Base-by-base conservation (phyloP, 2,329 filamentous ascomycete species). In the Chaetomium globosum region DNA sequence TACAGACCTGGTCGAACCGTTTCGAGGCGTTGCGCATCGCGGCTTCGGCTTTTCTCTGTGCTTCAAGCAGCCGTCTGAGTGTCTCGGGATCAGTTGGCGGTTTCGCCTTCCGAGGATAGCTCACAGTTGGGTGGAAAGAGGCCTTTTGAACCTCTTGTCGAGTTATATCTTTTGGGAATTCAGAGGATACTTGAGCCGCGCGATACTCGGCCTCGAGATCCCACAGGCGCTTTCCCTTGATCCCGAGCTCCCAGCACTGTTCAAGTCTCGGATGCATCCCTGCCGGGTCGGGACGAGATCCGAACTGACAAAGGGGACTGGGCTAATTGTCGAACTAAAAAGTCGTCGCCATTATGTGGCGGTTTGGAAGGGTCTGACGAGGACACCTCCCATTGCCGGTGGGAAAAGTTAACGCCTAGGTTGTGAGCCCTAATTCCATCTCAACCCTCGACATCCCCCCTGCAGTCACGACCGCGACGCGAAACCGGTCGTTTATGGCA, bases 201-300 rank as follows among this genome's bases (percentile, higher is more conserved):
- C 46, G 51, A 36, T 65, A 65, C 53, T 49, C 52, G 16, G n/a
- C 30, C 0, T 51, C 52, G 8, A 65, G 30, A 26, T 61, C 43
- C 6, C 26, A 36, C 5, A 57, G 23, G 19, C 19, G 30, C 53
- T 65, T 65, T 1, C 63, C 63, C 2, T 16, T 52, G 5, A 23
- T 53, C 19, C 33, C 57, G 9, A 65, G 31, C 30, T 65, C 63
- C 51, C 53, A 48, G 10, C 5, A 13, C 19, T 61, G 63, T 16
- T 65, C 63, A 3, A 65, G 58, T 12, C 31, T 9, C 7, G 36
- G 31, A 26, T 61, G 58, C 63, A 65, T 61, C 23, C 30, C 23
- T 16, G 39, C 36, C 46, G 12, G 49, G 5, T 30, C 7, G 10
- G n/a, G 5, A 19, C 23, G 19, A 19, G 12, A 23, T 26, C 48